Percentiles rank a stretch among this genome's conserved stretches.
Evolutionary conservation across 2,329 filamentous ascomycete species (phyloP).

Genomic region (Trichophyton equinum): DNA sequence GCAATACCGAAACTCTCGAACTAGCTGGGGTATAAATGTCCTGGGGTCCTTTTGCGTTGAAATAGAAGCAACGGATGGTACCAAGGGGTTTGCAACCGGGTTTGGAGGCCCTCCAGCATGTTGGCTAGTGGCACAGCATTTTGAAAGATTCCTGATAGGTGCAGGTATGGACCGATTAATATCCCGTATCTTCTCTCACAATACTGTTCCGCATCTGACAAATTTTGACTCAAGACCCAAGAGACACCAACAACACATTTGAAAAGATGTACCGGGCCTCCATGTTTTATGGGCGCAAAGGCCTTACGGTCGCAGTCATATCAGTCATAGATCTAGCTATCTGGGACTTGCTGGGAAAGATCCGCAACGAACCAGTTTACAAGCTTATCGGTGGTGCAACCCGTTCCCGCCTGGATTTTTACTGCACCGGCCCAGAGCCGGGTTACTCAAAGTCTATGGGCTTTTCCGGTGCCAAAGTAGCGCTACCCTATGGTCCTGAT

Average conservation of each 20-base stretch:
- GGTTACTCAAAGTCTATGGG: conserved; percentile 69
- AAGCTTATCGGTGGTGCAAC: conserved; percentile 88
- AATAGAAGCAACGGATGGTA: conserved; percentile 77
- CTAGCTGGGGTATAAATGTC: conserved; percentile 92
- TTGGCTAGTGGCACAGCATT: conserved; percentile 89
- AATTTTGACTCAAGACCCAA: conserved; percentile 48
- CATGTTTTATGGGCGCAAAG: conserved; percentile 95
- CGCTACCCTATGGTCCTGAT: conserved; percentile 77
- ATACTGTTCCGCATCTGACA: not conserved
- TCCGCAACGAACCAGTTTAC: conserved; percentile 86
- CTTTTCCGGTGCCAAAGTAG: conserved; percentile 83
- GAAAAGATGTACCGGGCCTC: conserved; percentile 94
- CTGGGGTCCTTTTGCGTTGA: conserved; percentile 85
- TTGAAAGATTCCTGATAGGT: conserved; percentile 79
- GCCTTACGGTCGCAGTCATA: conserved; percentile 78
- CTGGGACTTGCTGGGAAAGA: conserved; percentile 85
- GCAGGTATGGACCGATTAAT: conserved; percentile 38
- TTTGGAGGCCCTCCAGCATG: conserved; percentile 89
- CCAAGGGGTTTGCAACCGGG: conserved; percentile 85
- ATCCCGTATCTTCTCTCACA: not conserved
- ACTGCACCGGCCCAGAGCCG: conserved; percentile 86
- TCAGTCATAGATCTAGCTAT: conserved; percentile 87
- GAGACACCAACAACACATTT: conserved; percentile 83
- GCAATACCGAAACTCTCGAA: conserved; percentile 73
- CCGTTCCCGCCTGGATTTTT: conserved; percentile 71